phyloP scores from a whole-genome alignment of 306 rosid genomes.

The Sesbania bispinosa region DNA sequence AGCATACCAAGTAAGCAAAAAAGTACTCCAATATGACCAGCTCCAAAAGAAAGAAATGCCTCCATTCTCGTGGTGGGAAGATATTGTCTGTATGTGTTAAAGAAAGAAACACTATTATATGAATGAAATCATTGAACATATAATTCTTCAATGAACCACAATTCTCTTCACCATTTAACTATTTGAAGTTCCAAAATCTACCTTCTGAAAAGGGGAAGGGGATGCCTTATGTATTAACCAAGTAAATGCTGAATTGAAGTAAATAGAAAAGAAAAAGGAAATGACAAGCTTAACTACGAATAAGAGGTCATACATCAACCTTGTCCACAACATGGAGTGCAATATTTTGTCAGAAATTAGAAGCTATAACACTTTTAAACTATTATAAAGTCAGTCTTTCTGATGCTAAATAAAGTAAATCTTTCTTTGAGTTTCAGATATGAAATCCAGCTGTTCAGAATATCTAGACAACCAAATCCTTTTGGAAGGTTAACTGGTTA shows the following conservation, averaged over 20 bases:
- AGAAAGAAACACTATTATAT: slow-evolving; percentile 12
- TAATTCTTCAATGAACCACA: slow-evolving; percentile 8
- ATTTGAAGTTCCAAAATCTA: too few relatives aligned
- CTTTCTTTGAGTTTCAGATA: too few relatives aligned
- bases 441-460: neutral
- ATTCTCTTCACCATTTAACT: neutral
- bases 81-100: slow-evolving; percentile 50
- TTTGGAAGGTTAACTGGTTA: neutral
- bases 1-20: slow-evolving; percentile 82
- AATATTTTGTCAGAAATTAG: neutral
- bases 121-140: slow-evolving; percentile 1
- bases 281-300: too few relatives aligned
- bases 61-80: slow-evolving; percentile 53
- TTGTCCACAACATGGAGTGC: too few relatives aligned
- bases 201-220: too few relatives aligned
- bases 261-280: too few relatives aligned
- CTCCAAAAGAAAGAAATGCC: slow-evolving; percentile 97
- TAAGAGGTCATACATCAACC: too few relatives aligned
- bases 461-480: neutral
- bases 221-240: too few relatives aligned
- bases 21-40: slow-evolving; percentile 98
- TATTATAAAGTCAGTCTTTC: neutral
- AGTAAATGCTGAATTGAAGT: too few relatives aligned
- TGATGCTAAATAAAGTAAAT: too few relatives aligned
- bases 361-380: neutral